Evolutionary conservation across 345 rosid species (phyloP).

Genomic region (Melaleuca alternifolia): DNA sequence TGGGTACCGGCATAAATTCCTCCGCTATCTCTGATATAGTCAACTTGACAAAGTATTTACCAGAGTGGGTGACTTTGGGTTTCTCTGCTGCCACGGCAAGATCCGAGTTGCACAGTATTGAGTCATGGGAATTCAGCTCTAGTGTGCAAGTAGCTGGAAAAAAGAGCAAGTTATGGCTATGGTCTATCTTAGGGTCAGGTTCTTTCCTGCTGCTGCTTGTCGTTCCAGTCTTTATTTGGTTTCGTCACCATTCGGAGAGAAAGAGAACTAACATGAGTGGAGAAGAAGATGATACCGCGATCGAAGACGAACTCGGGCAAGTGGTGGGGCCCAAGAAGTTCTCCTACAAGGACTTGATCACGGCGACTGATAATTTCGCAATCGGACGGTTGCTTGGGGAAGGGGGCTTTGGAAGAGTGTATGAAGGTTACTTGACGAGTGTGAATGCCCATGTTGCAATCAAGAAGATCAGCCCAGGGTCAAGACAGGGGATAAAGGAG

Average conservation of each 20-base stretch:
- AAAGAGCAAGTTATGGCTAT: neutral
- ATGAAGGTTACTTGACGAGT: neutral
- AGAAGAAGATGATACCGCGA: neutral
- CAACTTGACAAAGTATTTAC: neutral
- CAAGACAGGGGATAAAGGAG: neutral
- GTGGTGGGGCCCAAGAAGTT: neutral
- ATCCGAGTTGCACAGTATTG: neutral
- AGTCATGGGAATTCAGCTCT: conserved; percentile 9
- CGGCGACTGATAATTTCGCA: neutral
- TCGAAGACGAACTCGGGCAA: neutral
- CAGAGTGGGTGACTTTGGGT: conserved; percentile 13
- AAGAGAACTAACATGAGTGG: neutral
- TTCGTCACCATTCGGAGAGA: neutral
- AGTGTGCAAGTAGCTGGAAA: neutral
- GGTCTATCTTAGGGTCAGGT: neutral
- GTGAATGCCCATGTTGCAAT: neutral
- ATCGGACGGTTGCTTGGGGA: neutral
- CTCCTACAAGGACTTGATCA: neutral
- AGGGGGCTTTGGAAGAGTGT: neutral
- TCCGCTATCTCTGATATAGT: neutral
- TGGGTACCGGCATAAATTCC: neutral
- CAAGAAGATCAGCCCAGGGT: neutral
- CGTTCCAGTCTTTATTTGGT: neutral
- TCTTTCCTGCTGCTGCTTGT: neutral
- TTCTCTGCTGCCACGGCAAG: conserved; percentile 4